Evolutionary conservation across 306 rosid species (phyloP), one percentile per base, ranked within the genome.

Genomic region (Argentina anserina): DNA sequence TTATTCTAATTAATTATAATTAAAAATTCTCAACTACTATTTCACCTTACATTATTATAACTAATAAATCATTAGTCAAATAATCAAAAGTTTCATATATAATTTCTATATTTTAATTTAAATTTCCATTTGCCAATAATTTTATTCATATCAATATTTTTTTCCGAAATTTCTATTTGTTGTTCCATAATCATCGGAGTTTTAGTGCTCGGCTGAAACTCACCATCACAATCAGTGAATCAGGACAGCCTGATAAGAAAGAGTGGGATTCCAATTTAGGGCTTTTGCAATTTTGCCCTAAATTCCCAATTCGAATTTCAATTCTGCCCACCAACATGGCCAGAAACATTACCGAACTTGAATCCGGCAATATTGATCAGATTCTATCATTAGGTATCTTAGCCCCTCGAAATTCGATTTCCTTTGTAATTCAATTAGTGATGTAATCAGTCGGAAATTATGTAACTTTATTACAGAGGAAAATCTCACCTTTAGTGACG

Each of bases 401-500:
- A 47, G 34, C 17, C 36, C 36, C 5, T 42, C 20, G 25, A 40
- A 31, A 52, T 3, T 39, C 25, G 20, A 20, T 56, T 53, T 9
- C 15, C 4, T 70, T 20, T 6, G n/a, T 14, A 15, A 47, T 9
- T 1, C 56, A 41, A 2, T 25, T 9, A 39, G 66, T 25, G 17
- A 41, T 2, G n/a, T n/a, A 28, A 9, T 14, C 11, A 25, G 26
- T 71, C 52, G 5, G 41, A 40, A 71, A 26, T 17, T 10, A 23
- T 11, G 2, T 26, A 5, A 26, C n/a, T 42, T 37, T 41, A 82
- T 69, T 79, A 69, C 89, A 91, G 99, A 86, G 87, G 82, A 88
- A 56, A 86, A 80, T 81, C 96, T 94, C 36, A 74, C 87, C 42
- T 91, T 94, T 66, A 73, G 86, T 67, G 96, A 91, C 69, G 88